Evolutionary conservation across 1,284 basidiomycete genomes (phyloP).

Genomic region (Amylostereum chailletii): DNA sequence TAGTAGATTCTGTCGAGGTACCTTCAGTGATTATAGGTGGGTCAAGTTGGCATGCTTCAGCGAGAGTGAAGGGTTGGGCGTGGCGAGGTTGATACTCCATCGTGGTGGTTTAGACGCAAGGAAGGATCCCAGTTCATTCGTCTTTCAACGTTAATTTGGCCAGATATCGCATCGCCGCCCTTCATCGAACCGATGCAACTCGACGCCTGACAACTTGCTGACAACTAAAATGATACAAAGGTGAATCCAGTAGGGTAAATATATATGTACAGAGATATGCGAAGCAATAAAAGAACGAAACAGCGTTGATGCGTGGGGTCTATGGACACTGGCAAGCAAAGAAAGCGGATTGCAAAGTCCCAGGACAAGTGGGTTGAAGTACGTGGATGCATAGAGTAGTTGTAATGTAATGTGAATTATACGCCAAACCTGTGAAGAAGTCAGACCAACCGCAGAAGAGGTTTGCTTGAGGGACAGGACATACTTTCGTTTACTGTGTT

Average conservation of each 20-base stretch:
- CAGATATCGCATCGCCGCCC: background rate
- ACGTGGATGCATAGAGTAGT: too few relatives aligned
- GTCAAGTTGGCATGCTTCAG: constrained; percentile 59
- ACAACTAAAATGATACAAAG: too few relatives aligned
- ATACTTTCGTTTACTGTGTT: constrained; percentile 70
- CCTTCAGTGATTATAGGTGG: constrained; percentile 64
- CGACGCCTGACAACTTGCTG: too few relatives aligned
- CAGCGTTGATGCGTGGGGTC: too few relatives aligned
- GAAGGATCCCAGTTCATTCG: background rate
- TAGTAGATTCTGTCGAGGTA: constrained; percentile 20
- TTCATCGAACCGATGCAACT: too few relatives aligned
- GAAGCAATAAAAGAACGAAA: too few relatives aligned
- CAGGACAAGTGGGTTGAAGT: too few relatives aligned
- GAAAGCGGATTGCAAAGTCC: too few relatives aligned
- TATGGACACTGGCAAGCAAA: too few relatives aligned
- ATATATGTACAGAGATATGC: too few relatives aligned
- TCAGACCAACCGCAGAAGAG: constrained; percentile 5
- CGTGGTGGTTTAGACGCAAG: constrained; percentile 1
- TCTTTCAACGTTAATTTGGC: background rate
- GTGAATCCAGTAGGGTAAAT: too few relatives aligned
- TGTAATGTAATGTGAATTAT: constrained; percentile 18
- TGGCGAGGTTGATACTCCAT: constrained; percentile 66
- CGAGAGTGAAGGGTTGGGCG: constrained; percentile 67
- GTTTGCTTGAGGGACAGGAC: constrained; percentile 15
- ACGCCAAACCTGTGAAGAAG: constrained; percentile 33